Base-by-base conservation (phyloP, 345 rosid genomes). In the Citrus medica region DNA sequence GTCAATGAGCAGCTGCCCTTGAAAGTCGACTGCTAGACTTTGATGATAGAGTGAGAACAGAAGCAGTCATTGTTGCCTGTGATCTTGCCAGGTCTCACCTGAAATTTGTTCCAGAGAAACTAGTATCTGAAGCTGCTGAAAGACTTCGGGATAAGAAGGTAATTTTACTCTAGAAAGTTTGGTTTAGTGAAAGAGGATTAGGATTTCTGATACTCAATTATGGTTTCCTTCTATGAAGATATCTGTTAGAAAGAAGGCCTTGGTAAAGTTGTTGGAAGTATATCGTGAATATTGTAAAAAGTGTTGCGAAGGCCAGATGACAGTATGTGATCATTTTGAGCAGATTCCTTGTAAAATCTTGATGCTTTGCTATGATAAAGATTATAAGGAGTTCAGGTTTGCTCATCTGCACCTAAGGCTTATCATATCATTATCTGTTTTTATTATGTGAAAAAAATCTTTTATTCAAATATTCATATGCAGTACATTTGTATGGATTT, bases 131-230 rank as follows among this genome's bases (percentile, higher is more conserved):
- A 84, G 85, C 89, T 66, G 79, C 81, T 76, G 97, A 95, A 84
- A 92, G 99, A 75, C 94, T 95, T 78, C 87, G 98, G 83, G 98
- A 95, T 87, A 95, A 94, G 92, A 95, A 92, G 97, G 99, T 89
- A 86, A 42, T 16, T 78, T 33, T 71, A 40, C 66, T 59, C 25
- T 56, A 42, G 48, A 78, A 32, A 8, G 22, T 60, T 75, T 77
- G 55, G 60, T 69, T 53, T 48, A 12, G 62, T 74, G 9, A 73
- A n/a, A 63, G 66, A 21, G 9, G 53, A 37, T 51, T 40, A 76
- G 58, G 71, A 67, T 68, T 35, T 61, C 33, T 74, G 66, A 77
- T 42, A 40, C 64, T 73, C 68, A 77, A 28, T 84, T 72, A 28
- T 77, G 22, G 73, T 69, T 78, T 79, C 65, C 80, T 67, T 61